Evolutionary conservation across 139 green algal species (phyloP).

Genomic region (Chlamydomonas schloesseri): DNA sequence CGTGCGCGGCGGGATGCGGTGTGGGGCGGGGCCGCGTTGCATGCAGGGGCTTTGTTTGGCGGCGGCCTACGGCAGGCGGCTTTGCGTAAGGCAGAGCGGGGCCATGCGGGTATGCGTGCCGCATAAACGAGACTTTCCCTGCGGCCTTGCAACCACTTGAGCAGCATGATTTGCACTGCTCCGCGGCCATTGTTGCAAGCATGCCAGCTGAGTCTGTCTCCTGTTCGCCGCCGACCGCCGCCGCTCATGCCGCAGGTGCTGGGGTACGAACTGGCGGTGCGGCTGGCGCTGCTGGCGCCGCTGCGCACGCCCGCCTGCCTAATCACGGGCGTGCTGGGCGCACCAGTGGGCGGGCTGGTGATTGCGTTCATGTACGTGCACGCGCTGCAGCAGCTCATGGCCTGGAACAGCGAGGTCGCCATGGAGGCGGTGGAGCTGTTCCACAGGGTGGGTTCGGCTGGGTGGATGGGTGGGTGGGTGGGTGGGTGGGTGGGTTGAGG

Average conservation of each 20-base stretch:
- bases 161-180: too few relatives aligned
- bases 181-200: too few relatives aligned
- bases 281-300: conserved; percentile 1
- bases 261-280: conserved; percentile 33
- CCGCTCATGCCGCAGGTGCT: conserved; percentile 13
- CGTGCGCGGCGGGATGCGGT: too few relatives aligned
- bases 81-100: too few relatives aligned
- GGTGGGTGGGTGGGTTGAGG: background rate
- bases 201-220: too few relatives aligned
- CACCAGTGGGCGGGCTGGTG: conserved; percentile 12
- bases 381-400: conserved; percentile 21
- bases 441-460: conserved; percentile 9
- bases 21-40: too few relatives aligned
- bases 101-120: too few relatives aligned
- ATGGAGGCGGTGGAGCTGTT: conserved; percentile 46
- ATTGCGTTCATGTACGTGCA: conserved; percentile 42
- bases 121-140: too few relatives aligned
- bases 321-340: conserved; percentile 17
- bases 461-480: background rate
- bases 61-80: too few relatives aligned
- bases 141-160: too few relatives aligned
- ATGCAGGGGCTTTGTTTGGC: too few relatives aligned
- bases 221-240: too few relatives aligned
- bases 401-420: conserved; percentile 42
- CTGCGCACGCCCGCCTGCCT: conserved; percentile 23